A percentile compares a stretch with the other conserved stretches of the same genome.
Conservation (phyloP, 306 rosid genomes). For the Sicyos baderoa region DNA sequence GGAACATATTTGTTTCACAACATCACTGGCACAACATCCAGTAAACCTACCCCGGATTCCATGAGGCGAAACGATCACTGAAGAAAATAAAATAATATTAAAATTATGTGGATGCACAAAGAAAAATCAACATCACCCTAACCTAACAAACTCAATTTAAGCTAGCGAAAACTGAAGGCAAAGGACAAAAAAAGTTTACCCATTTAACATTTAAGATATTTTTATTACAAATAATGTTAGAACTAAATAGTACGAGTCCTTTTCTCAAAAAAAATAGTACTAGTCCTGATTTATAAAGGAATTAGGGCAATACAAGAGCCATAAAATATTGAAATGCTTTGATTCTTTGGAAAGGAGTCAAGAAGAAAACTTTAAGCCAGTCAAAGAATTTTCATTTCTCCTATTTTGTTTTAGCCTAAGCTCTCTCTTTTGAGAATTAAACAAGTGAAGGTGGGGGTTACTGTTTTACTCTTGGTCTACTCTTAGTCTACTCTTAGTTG, state of each 20-base stretch:
- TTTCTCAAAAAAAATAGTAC: no score
- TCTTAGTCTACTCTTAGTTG: no score
- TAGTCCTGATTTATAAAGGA: not conserved
- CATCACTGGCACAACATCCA: conserved; percentile 90
- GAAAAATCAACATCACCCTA: not conserved
- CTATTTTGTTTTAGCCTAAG: not conserved
- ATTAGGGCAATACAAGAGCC: not conserved
- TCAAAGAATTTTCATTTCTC: not conserved
- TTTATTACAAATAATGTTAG: not conserved
- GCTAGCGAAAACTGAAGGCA: conserved; percentile 8
- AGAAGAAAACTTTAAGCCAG: not conserved
- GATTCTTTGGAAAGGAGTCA: not conserved
- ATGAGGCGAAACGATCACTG: conserved; percentile 95
- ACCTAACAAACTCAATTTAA: not conserved
- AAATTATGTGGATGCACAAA: not conserved
- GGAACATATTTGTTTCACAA: conserved; percentile 72
- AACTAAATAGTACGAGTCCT: not conserved
- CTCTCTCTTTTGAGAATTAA: not conserved
- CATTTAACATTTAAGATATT: not conserved
- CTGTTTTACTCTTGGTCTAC: no score
- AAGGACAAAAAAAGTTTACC: not conserved
- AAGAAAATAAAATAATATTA: conserved; percentile 19
- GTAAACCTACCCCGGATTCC: conserved; percentile 92
- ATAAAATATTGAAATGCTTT: not conserved
- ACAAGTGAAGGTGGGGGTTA: not conserved